Percentiles rank a stretch among this genome's conserved stretches.
Evolutionary conservation across 1,139 yeast genomes (phyloP).

Genomic region (Yamadazyma blattariae): DNA sequence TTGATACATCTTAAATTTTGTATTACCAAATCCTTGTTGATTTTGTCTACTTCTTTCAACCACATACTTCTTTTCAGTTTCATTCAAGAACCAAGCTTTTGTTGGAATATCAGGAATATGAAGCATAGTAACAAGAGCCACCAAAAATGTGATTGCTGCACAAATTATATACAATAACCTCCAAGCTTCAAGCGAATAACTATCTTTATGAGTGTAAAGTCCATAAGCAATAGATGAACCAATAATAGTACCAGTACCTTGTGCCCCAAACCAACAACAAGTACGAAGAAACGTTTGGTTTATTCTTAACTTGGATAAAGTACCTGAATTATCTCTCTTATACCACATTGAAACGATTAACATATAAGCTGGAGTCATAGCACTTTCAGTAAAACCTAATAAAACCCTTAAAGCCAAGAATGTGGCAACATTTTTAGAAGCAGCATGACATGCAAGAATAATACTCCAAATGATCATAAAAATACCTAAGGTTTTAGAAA

Average conservation of each 20-base stretch:
- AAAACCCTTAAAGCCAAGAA: conserved; percentile 50
- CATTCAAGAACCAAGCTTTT: conserved; percentile 33
- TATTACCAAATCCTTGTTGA: conserved; percentile 54
- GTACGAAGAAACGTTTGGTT: conserved; percentile 18
- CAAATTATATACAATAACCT: conserved; percentile 23
- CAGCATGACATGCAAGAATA: conserved; percentile 47
- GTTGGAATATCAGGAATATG: conserved; percentile 25
- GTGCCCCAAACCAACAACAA: conserved; percentile 13
- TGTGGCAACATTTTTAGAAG: conserved; percentile 39
- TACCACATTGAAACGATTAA: conserved; percentile 19
- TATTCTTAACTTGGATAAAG: conserved; percentile 14
- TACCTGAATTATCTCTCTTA: conserved; percentile 25
- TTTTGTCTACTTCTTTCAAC: conserved; percentile 27
- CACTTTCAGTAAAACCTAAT: conserved; percentile 35
- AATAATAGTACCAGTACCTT: conserved; percentile 9
- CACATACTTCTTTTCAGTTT: conserved; percentile 28
- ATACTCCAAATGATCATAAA: conserved; percentile 50
- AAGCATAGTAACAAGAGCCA: conserved; percentile 18
- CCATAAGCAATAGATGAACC: conserved; percentile 19
- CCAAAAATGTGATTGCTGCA: conserved; percentile 21
- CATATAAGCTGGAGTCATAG: conserved; percentile 31
- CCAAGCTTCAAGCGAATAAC: conserved; percentile 22
- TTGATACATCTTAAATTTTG: conserved; percentile 51
- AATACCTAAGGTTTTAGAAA: conserved; percentile 47
- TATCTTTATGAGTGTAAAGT: conserved; percentile 10